phyloP scores from a whole-genome alignment of 1,139 yeast genomes.

The Candida labiduridarum region DNA sequence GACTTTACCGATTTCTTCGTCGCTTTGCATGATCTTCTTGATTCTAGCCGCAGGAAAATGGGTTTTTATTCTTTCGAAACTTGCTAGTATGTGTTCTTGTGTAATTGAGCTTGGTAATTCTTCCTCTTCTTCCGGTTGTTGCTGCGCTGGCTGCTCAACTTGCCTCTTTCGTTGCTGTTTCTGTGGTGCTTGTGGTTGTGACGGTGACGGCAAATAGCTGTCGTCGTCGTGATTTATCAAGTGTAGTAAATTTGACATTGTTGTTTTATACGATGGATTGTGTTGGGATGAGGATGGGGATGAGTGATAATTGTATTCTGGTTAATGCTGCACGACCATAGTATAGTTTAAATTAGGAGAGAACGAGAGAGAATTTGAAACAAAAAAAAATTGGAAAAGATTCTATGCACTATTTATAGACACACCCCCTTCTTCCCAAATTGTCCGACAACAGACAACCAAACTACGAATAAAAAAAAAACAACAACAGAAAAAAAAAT shows the following conservation, averaged over 20 bases:
- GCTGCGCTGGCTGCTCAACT: not conserved
- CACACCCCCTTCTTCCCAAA: not conserved
- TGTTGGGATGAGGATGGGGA: not conserved
- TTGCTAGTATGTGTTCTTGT: constrained; percentile 32
- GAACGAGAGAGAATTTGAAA: not conserved
- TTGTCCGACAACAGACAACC: not conserved
- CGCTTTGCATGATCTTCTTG: constrained; percentile 95
- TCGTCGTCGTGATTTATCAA: constrained; percentile 18
- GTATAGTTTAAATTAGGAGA: not conserved
- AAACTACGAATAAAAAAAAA: not conserved
- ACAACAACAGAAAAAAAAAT: not conserved
- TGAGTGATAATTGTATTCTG: not conserved
- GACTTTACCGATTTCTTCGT: constrained; percentile 97
- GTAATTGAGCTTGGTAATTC: constrained; percentile 19
- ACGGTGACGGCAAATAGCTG: constrained; percentile 8
- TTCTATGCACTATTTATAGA: constrained; percentile 2
- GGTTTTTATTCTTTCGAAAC: constrained; percentile 69
- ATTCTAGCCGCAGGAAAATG: constrained; percentile 97
- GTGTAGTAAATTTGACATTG: constrained; percentile 18
- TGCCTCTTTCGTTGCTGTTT: constrained; percentile 3
- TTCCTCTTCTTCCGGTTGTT: constrained; percentile 2
- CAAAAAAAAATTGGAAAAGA: not conserved
- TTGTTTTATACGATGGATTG: not conserved
- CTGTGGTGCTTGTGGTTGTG: constrained; percentile 4
- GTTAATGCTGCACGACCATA: constrained; percentile 1